Base-by-base conservation (phyloP, 148 eudicot genomes). In the Rhododendron ferrugineum region DNA sequence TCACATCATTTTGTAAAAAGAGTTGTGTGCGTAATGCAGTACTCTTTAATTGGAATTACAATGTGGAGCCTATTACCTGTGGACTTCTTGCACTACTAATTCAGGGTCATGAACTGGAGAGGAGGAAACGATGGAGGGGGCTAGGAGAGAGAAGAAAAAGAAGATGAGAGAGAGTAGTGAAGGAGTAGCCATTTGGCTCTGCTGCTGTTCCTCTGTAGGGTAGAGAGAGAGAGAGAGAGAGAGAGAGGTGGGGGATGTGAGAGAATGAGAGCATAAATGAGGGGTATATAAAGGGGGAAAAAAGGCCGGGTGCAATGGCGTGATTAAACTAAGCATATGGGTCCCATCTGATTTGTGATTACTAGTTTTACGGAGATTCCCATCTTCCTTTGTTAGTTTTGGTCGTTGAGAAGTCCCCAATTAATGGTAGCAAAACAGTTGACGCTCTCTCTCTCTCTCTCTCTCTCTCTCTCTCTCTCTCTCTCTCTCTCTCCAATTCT, bases 21-120 rank as follows among this genome's bases (percentile, higher is more conserved):
- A 50, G 56, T 50, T 14, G 11, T 56, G 44, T 40, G 44, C 44
- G 49, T 46, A 46, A 46, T 46, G 49, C 49, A 44, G 46, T 44
- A 46, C 49, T 46, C 11, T 9, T 46, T 46, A 46, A 46, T 46
- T 46, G 60, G 7, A 32, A 42, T 1, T 11, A 2, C 34, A 30
- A 44, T 66, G 54, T 86, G 74, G 82, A 85, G 80, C 54, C 76
- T 70, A 54, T 14, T 87, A 93, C 95, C 90, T 90, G 44, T 93
- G 91, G 22, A 93, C 94, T 81, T 92, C 90, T 87, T 92, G 88
- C 16, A 87, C 93, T 2, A 92, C 93, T 62, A 80, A 44, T 11
- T 93, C 91, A 68, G 94, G 95, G 88, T 92, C 90, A 64, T 84
- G 88, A 62, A 83, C 16, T 6, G 91, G 54, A 66, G 90, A 89